phyloP scores from a whole-genome alignment of 805 yeast genomes.

The Vanderwaltozyma verrucispora region DNA sequence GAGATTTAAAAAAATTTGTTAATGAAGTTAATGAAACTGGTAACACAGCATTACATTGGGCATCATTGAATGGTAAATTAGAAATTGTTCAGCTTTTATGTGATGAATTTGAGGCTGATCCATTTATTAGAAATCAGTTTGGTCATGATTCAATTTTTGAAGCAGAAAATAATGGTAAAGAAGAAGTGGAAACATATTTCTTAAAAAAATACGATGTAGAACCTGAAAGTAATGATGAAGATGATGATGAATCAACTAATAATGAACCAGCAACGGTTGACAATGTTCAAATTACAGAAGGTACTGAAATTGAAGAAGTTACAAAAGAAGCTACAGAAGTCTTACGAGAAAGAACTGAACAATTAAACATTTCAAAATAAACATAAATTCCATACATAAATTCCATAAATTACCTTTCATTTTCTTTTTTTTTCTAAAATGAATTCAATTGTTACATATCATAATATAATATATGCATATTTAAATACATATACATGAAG shows the following conservation, averaged over 20 bases:
- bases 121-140: conserved; percentile 60
- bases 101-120: conserved; percentile 70
- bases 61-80: conserved; percentile 77
- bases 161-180: conserved; percentile 71
- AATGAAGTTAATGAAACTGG: conserved; percentile 65
- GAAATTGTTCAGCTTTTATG: conserved; percentile 59
- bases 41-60: conserved; percentile 96
- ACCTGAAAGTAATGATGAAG: conserved; percentile 44
- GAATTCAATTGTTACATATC: too few species aligned
- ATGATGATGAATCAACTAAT: conserved; percentile 35
- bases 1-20: conserved; percentile 37
- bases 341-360: conserved; percentile 24
- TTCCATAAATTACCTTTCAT: too few species aligned
- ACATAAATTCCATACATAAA: too few species aligned
- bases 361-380: conserved; percentile 8
- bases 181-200: conserved; percentile 69
- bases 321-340: conserved; percentile 39
- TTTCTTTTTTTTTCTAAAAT: too few species aligned
- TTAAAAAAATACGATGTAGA: conserved; percentile 63
- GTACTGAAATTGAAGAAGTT: conserved; percentile 41
- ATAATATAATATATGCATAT: too few species aligned
- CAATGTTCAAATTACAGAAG: conserved; percentile 34
- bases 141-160: conserved; percentile 82
- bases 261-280: conserved; percentile 31
- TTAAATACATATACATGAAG: too few species aligned